Percentiles rank a stretch among this genome's conserved stretches.
Conservation (phyloP, 768 basidiomycete genomes). For the Podaxis rugospora region DNA sequence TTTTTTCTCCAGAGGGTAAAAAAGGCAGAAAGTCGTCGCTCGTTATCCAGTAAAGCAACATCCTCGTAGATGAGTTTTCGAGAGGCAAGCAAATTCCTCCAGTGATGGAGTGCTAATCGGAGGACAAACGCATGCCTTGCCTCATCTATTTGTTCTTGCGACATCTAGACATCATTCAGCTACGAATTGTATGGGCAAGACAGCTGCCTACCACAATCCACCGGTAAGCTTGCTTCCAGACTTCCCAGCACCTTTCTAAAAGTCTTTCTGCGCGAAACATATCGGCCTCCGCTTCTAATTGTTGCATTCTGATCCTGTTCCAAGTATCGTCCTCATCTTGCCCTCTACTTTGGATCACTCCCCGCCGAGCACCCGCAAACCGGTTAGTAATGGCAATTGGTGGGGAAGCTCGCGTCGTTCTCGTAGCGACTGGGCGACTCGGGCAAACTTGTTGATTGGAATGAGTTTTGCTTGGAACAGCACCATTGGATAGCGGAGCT, state of each 20-base stretch:
- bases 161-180: conserved; percentile 46
- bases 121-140: conserved; percentile 67
- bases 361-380: conserved; percentile 23
- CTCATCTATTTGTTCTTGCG: conserved; percentile 59
- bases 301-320: conserved; percentile 68
- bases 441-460: background rate
- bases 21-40: conserved; percentile 35
- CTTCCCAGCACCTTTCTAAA: conserved; percentile 67
- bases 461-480: background rate
- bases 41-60: conserved; percentile 39
- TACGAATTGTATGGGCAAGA: too few relatives aligned
- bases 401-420: background rate
- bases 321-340: conserved; percentile 72
- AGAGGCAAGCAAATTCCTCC: conserved; percentile 43
- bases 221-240: conserved; percentile 66
- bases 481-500: background rate
- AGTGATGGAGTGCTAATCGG: conserved; percentile 52
- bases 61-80: conserved; percentile 36
- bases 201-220: conserved; percentile 65
- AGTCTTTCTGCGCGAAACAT: conserved; percentile 59
- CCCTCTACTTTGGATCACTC: conserved; percentile 25
- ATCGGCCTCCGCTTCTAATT: conserved; percentile 70
- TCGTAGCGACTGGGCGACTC: background rate
- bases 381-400: background rate
- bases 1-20: conserved; percentile 51